Percentiles rank a stretch among this genome's conserved stretches.
These are phyloP conservation scores for Phytophthora pinifolia DNA, from an alignment of 352 stramenopile genomes.

Conservation along the genomic window DNA sequence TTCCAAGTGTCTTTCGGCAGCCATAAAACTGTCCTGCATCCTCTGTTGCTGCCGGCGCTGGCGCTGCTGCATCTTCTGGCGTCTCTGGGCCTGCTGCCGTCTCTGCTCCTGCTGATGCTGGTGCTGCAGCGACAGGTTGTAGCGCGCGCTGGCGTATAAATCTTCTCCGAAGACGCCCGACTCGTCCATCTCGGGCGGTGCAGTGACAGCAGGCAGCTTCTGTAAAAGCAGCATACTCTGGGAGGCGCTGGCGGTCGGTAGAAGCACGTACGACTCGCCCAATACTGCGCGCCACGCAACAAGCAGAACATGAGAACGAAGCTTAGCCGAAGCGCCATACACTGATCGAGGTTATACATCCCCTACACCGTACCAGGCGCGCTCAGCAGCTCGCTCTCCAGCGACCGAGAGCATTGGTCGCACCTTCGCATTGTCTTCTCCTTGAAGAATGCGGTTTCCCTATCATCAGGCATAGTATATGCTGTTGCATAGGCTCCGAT, in stretches of 20 bases:
- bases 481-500: slow-evolving; percentile 16
- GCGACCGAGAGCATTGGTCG: slow-evolving; percentile 36
- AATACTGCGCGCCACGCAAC: slow-evolving; percentile 27
- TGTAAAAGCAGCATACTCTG: slow-evolving; percentile 56
- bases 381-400: slow-evolving; percentile 39
- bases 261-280: slow-evolving; percentile 76
- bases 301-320: slow-evolving; percentile 9
- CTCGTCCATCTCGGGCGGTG: slow-evolving; percentile 31
- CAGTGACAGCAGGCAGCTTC: slow-evolving; percentile 25
- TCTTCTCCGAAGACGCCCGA: slow-evolving; percentile 36
- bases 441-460: slow-evolving; percentile 18
- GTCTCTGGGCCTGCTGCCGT: slow-evolving; percentile 23
- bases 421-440: slow-evolving; percentile 35
- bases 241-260: slow-evolving; percentile 63
- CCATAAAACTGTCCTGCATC: slow-evolving; percentile 32
- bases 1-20: slow-evolving; percentile 22
- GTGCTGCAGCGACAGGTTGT: slow-evolving; percentile 48
- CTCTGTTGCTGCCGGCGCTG: slow-evolving; percentile 30
- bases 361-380: slow-evolving; percentile 28
- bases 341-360: background rate
- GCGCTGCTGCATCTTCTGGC: slow-evolving; percentile 24
- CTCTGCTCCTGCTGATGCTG: slow-evolving; percentile 40
- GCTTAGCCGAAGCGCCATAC: background rate
- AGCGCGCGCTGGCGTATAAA: slow-evolving; percentile 41
- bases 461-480: slow-evolving; percentile 1